A percentile compares a stretch with the other conserved stretches of the same genome.
These are phyloP conservation scores for Rhizopogon sp. DNA, from an alignment of 768 basidiomycete species.

Conservation along the genomic window DNA sequence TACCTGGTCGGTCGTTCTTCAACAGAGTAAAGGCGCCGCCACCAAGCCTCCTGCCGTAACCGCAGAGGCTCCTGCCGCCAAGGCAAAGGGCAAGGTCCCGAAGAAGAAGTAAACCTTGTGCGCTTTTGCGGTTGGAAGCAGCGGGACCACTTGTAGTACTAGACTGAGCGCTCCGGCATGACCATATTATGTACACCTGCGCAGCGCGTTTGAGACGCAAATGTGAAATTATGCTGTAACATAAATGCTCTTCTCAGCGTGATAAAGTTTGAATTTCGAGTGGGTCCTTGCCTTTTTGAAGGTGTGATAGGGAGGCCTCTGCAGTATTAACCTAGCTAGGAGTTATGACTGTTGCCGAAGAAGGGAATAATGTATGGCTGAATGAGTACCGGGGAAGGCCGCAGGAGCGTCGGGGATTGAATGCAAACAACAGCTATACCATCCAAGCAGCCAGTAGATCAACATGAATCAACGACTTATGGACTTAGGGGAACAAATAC, in stretches of 20 bases:
- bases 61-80: slow-evolving; percentile 23
- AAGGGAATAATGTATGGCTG: too few species aligned
- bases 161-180: not conserved
- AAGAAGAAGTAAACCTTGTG: slow-evolving; percentile 24
- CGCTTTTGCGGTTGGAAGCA: not conserved
- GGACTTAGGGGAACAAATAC: too few species aligned
- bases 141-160: not conserved
- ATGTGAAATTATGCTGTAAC: not conserved
- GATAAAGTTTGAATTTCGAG: not conserved
- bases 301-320: too few species aligned
- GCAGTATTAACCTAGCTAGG: not conserved
- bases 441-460: too few species aligned
- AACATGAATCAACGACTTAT: too few species aligned
- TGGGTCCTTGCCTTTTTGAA: not conserved
- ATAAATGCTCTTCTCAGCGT: not conserved
- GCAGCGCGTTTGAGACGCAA: not conserved
- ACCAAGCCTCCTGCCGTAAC: slow-evolving; percentile 8
- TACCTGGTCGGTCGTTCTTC: not conserved
- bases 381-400: too few species aligned
- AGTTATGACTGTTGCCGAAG: too few species aligned
- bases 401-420: too few species aligned
- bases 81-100: slow-evolving; percentile 19
- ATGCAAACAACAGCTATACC: too few species aligned
- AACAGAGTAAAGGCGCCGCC: slow-evolving; percentile 16
- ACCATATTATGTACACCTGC: not conserved